Percentiles rank a stretch among this genome's conserved stretches.
phyloP scores from a whole-genome alignment of 2,329 filamentous ascomycete species.

The Chaetoscypha palmicola region DNA sequence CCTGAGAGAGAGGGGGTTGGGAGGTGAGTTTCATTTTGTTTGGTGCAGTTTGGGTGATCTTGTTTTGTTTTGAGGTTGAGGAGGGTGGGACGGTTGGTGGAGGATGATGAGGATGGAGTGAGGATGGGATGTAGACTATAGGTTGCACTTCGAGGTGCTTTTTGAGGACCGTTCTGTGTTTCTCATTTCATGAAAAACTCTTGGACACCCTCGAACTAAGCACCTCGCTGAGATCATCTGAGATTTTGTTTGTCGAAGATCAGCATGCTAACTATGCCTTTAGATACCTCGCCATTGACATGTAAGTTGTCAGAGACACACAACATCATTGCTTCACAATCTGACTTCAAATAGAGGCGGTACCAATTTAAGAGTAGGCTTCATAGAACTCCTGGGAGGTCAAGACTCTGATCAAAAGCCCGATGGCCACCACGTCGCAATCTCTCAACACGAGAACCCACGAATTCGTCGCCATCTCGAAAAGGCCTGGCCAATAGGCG shows the following conservation, averaged over 20 bases:
- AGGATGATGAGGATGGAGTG: too few relatives aligned
- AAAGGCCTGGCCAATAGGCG: constrained; percentile 65
- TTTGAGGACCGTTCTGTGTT: too few relatives aligned
- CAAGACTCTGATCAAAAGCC: too few relatives aligned
- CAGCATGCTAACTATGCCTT: constrained; percentile 15
- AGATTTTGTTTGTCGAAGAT: too few relatives aligned
- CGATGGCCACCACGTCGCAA: too few relatives aligned
- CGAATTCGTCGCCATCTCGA: constrained; percentile 47
- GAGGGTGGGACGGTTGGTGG: background rate
- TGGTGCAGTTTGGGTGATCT: too few relatives aligned
- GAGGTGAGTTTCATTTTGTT: constrained; percentile 32
- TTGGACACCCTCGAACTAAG: too few relatives aligned
- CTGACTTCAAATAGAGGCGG: constrained; percentile 48
- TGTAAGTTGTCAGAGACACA: constrained; percentile 40
- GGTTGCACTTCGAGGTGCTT: too few relatives aligned
- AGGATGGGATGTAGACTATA: too few relatives aligned
- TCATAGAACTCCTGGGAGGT: constrained; percentile 53
- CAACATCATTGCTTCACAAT: background rate
- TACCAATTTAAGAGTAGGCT: constrained; percentile 61
- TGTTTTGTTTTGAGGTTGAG: background rate
- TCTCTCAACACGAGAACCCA: too few relatives aligned
- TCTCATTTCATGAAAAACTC: too few relatives aligned
- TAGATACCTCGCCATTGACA: constrained; percentile 58
- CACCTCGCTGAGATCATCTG: too few relatives aligned
- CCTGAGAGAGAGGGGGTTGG: constrained; percentile 43